A percentile compares a stretch with the other conserved stretches of the same genome.
Conservation (phyloP, 768 basidiomycete species). For the Naganishia onofrii region DNA sequence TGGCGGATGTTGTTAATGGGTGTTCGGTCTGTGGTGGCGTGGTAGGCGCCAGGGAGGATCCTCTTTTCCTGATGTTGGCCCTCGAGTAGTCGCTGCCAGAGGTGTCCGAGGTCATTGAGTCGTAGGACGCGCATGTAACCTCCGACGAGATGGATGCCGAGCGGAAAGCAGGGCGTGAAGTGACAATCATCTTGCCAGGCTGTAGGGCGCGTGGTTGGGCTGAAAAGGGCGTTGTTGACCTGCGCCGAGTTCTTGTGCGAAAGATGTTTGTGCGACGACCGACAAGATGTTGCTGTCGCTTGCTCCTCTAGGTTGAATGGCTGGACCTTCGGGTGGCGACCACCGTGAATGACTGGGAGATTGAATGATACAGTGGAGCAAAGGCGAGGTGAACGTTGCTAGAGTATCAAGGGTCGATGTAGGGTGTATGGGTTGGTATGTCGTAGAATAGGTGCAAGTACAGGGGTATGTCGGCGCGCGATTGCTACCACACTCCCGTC, state of each 20-base stretch:
- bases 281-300: too few relatives aligned
- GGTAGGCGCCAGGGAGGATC: constrained; percentile 2
- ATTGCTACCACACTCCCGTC: background rate
- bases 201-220: background rate
- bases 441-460: too few relatives aligned
- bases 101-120: constrained; percentile 5
- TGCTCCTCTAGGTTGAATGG: too few relatives aligned
- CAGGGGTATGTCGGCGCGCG: too few relatives aligned
- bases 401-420: too few relatives aligned
- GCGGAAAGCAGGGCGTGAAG: constrained; percentile 17
- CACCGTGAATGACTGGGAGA: too few relatives aligned
- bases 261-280: too few relatives aligned
- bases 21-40: constrained; percentile 17
- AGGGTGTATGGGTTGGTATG: too few relatives aligned
- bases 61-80: background rate
- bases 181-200: constrained; percentile 4
- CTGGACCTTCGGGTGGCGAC: too few relatives aligned
- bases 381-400: too few relatives aligned
- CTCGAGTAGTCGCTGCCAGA: constrained; percentile 5
- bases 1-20: background rate
- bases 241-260: background rate
- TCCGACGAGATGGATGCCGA: constrained; percentile 19
- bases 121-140: constrained; percentile 14
- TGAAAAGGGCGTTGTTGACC: background rate
- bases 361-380: too few relatives aligned